These are phyloP conservation scores for Lipomyces orientalis DNA, from an alignment of 805 yeast genomes.

Conservation along the genomic window DNA sequence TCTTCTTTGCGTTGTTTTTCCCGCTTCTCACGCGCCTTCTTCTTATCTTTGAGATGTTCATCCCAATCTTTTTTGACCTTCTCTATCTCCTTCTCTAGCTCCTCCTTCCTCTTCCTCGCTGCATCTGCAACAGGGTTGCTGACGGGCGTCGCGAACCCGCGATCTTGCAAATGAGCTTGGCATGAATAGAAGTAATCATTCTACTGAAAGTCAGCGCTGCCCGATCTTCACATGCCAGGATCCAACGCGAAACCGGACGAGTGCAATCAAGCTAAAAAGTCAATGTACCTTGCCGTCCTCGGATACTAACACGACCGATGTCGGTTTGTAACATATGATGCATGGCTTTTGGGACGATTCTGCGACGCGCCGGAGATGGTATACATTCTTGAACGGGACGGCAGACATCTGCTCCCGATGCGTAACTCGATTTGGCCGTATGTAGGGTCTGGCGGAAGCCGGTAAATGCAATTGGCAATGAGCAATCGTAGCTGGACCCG, in stretches of 20 bases:
- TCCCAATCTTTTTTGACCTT: constrained; percentile 45
- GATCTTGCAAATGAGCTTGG: constrained; percentile 55
- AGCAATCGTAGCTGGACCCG: not conserved
- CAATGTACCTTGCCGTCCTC: constrained; percentile 47
- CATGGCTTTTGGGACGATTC: constrained; percentile 55
- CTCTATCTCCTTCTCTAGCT: constrained; percentile 45
- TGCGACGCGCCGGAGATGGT: constrained; percentile 55
- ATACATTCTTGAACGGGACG: constrained; percentile 50
- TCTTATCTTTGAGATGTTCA: constrained; percentile 35
- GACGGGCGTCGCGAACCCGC: constrained; percentile 53
- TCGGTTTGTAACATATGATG: constrained; percentile 59
- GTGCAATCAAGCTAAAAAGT: not conserved
- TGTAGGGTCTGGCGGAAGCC: not conserved
- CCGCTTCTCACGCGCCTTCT: constrained; percentile 33
- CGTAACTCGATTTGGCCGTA: not conserved
- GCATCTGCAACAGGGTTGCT: constrained; percentile 50
- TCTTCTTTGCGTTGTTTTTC: constrained; percentile 33
- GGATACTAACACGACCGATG: constrained; percentile 55
- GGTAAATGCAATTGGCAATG: not conserved
- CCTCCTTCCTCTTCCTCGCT: constrained; percentile 40
- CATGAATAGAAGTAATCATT: constrained; percentile 62
- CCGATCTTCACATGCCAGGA: not conserved
- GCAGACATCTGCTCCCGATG: not conserved
- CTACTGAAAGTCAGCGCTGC: constrained; percentile 16
- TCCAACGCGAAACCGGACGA: not conserved